phyloP scores from a whole-genome alignment of 306 rosid genomes.

The Lathyrus oleraceus region DNA sequence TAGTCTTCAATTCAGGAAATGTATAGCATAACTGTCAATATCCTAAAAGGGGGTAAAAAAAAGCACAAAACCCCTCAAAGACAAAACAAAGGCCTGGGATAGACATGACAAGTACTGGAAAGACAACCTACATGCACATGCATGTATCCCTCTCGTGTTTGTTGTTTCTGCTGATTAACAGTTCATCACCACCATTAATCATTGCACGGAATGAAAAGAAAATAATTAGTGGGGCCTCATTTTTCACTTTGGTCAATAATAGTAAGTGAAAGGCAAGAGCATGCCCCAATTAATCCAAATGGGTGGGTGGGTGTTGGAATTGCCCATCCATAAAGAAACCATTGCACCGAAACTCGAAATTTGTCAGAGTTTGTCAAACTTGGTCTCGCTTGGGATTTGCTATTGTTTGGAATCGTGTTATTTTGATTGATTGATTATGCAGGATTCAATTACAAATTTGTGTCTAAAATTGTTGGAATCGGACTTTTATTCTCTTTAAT shows the following conservation, averaged over 20 bases:
- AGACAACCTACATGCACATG: slow-evolving; percentile 65
- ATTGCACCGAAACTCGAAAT: slow-evolving; percentile 13
- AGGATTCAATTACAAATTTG: no score
- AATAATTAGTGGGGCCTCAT: slow-evolving; percentile 49
- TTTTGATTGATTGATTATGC: no score
- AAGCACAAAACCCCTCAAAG: slow-evolving; percentile 42
- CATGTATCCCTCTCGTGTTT: slow-evolving; percentile 40
- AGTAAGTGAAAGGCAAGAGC: slow-evolving; percentile 51
- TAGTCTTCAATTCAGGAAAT: slow-evolving; percentile 33
- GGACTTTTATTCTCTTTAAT: no score
- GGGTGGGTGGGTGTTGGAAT: slow-evolving; percentile 7
- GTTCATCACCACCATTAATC: slow-evolving; percentile 49
- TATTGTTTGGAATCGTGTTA: not conserved
- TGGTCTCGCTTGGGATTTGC: not conserved
- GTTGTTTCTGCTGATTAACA: slow-evolving; percentile 41
- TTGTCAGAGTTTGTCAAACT: slow-evolving; percentile 34
- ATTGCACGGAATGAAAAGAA: slow-evolving; percentile 74
- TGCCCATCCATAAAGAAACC: slow-evolving; percentile 28
- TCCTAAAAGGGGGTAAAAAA: slow-evolving; percentile 38
- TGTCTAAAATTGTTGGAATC: no score
- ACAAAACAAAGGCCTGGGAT: slow-evolving; percentile 40
- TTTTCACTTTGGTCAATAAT: slow-evolving; percentile 31
- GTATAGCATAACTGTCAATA: slow-evolving; percentile 48
- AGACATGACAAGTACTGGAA: slow-evolving; percentile 46
- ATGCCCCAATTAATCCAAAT: slow-evolving; percentile 28